Conservation (phyloP, 495 filamentous ascomycete species). For the Annulohypoxylon moriforme region DNA sequence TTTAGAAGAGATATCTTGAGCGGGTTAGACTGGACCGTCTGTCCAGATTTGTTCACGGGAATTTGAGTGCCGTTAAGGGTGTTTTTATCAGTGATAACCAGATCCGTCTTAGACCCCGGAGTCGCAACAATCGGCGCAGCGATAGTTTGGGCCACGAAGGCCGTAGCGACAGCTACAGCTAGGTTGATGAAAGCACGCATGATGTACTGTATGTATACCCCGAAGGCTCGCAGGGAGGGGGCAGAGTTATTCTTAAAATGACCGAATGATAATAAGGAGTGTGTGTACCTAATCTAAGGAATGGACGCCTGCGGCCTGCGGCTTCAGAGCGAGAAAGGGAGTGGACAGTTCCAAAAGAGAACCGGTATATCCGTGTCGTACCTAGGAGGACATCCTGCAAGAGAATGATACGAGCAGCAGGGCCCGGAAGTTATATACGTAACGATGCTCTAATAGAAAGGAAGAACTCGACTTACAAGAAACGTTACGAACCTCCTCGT, state of each 20-base stretch:
- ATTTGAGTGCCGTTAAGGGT: conserved; percentile 48
- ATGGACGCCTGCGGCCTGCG: conserved; percentile 38
- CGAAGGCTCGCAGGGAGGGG: conserved; percentile 11
- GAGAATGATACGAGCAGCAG: conserved; percentile 26
- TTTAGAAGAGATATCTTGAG: conserved; percentile 52
- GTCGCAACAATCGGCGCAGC: conserved; percentile 44
- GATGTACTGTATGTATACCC: conserved; percentile 31
- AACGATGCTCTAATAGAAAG: conserved; percentile 32
- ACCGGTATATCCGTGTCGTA: conserved; percentile 34
- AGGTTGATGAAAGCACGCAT: conserved; percentile 48
- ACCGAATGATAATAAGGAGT: conserved; percentile 29
- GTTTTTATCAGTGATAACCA: conserved; percentile 46
- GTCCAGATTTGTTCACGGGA: not conserved
- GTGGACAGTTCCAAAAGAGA: conserved; percentile 37
- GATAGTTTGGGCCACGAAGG: conserved; percentile 35
- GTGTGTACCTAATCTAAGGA: conserved; percentile 41
- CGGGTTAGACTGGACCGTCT: conserved; percentile 6
- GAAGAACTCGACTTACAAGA: conserved; percentile 39
- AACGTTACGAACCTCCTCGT: conserved; percentile 42
- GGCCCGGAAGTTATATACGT: conserved; percentile 38
- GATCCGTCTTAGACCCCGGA: conserved; percentile 35
- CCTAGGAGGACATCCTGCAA: conserved; percentile 26
- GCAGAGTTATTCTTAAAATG: conserved; percentile 34
- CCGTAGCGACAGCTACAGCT: conserved; percentile 44
- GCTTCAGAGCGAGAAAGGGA: conserved; percentile 37